Evolutionary conservation across 2,329 filamentous ascomycete genomes (phyloP), one percentile per base, ranked within the genome.

Genomic region (Phoma sp.): DNA sequence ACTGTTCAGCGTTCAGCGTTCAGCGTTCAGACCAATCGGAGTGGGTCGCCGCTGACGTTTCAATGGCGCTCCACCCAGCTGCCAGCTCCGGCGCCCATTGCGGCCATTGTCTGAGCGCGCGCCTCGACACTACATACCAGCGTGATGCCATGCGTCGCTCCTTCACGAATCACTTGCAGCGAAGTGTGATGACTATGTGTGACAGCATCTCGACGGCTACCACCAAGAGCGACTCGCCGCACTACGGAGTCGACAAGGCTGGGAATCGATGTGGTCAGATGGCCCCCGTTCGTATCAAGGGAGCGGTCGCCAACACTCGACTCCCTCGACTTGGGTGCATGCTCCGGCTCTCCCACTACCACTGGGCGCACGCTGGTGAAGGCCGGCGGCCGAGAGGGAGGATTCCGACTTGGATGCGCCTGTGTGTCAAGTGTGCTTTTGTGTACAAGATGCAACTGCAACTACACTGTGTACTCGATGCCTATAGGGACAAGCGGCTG

Each of bases 81-180:
- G 49, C 50, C 38, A 50, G 53, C 55, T 57, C 56, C 49, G 57
- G 57, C 57, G 57, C 54, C 56, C 51, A 46, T 51, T 21, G 57
- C 57, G 57, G 52, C 56, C 51, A 46, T 51, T 21, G 52, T 31
- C 45, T 55, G 64, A 63, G 65, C 62, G 65, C 65, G 65, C 65
- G 65, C 62, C 46, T 65, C 47, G 58, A 58, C 45, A 59, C 59
- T 62, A 33, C 58, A 37, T 38, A 24, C 4, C 22, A 24, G 22
- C 31, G 33, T 58, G 51, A 57, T 64, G 59, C 53, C 51, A 55
- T 58, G 31, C 53, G 52, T 31, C 32, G 49, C 40, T 39, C 46
- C 36, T 40, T 55, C 37, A 59, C 62, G 59, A 65, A 61, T 67
- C 50, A 51, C 49, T 32, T 35, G 27, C 48, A 41, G 29, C 31